Base-by-base conservation (phyloP, 306 rosid genomes). In the Prunus fruticosa region DNA sequence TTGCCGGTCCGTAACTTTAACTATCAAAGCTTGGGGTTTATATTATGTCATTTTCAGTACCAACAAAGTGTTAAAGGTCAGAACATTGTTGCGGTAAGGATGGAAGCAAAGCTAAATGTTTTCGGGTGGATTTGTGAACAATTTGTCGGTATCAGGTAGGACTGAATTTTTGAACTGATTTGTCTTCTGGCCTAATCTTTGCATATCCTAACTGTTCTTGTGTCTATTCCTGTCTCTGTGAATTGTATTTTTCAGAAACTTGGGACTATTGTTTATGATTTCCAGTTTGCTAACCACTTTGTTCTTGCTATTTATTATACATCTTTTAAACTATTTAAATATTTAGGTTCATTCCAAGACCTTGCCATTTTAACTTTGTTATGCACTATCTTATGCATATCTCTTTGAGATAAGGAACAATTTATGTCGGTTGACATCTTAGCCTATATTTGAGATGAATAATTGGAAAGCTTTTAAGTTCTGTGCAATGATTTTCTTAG, bases 141-240 rank as follows among this genome's bases (percentile, higher is more conserved):
- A 79, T 91, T 92, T 97, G 93, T 93, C 76, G 99, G 99, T 83
- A 84, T 90, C 86, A 92, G 99, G 97, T 95, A 85, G 80, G 85
- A 30, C 80, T 67, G n/a, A 65, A 82, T 78, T 72, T 78, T 66
- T 71, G 51, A n/a, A 69, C 54, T 56, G 46, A 23, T 19, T 56
- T 76, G 62, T 69, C 46, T 4, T 81, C 72, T 47, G 67, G 62
- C 68, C 28, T 25, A 45, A 41, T 75, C 46, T 75, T 38, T 64
- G 12, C n/a, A 30, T 67, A 5, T 25, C 15, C 15, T 23, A 53
- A 62, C 8, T 14, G 46, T 58, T 28, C 54, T 14, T 38, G 16
- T 73, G 50, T 28, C 32, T 28, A 51, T 46, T 69, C 51, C 65
- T 81, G 32, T 56, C 22, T 81, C 8, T 53, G 23, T 49, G 23